phyloP scores from a whole-genome alignment of 1,284 basidiomycete genomes.

The Ustilago tritici region DNA sequence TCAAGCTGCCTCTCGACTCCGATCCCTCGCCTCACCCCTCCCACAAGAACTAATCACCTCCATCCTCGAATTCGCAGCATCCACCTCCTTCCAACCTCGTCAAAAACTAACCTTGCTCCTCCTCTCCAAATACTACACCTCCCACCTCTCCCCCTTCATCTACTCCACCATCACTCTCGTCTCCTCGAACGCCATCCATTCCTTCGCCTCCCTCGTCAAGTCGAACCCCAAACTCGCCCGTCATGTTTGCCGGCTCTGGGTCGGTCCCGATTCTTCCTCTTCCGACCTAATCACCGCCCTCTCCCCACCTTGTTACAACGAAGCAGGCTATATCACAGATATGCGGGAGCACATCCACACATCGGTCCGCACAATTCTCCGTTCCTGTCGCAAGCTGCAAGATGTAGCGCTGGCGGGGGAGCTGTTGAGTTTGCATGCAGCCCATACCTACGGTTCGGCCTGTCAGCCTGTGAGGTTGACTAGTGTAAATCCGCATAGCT shows the following conservation, averaged over 20 bases:
- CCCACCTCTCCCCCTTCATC: conserved; percentile 41
- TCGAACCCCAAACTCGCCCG: conserved; percentile 44
- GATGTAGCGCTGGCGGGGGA: conserved; percentile 65
- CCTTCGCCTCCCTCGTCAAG: conserved; percentile 48
- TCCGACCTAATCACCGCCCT: conserved; percentile 63
- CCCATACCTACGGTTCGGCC: conserved; percentile 62
- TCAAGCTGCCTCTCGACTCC: conserved; percentile 21
- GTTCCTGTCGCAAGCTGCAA: conserved; percentile 58
- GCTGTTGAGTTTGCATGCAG: conserved; percentile 55
- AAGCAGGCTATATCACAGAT: conserved; percentile 42
- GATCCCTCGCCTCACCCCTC: conserved; percentile 32
- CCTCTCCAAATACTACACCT: conserved; percentile 40
- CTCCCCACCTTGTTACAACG: conserved; percentile 53
- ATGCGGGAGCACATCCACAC: conserved; percentile 48
- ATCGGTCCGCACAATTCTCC: conserved; percentile 52
- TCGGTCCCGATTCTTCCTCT: conserved; percentile 55
- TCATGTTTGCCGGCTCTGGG: conserved; percentile 57
- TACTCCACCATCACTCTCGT: conserved; percentile 44
- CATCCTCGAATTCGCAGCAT: conserved; percentile 43
- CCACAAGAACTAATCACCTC: conserved; percentile 45
- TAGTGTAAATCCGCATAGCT: conserved; percentile 67
- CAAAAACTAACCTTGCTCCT: conserved; percentile 40
- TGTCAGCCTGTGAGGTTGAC: conserved; percentile 63
- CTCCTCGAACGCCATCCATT: conserved; percentile 36
- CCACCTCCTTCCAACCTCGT: conserved; percentile 15